Percentiles rank a stretch among this genome's conserved stretches.
phyloP scores from a whole-genome alignment of 352 stramenopile genomes.

The Globisporangium sylvaticum region DNA sequence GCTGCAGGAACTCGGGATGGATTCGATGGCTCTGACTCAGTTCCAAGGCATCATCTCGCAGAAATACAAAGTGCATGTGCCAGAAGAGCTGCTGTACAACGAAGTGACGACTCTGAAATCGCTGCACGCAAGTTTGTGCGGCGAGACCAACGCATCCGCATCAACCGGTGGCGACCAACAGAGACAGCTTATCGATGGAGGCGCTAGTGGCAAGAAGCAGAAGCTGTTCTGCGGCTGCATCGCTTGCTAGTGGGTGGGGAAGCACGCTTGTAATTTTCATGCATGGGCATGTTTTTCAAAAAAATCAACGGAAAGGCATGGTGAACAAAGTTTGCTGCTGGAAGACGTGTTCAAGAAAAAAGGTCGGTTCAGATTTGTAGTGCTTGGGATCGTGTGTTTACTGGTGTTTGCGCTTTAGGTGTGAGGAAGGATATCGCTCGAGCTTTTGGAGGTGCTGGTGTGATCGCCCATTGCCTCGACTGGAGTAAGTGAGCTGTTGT shows the following conservation, averaged over 20 bases:
- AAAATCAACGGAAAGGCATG: not conserved
- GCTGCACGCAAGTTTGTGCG: constrained; percentile 70
- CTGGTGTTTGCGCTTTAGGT: not conserved
- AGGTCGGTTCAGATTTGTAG: not conserved
- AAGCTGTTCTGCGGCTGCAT: constrained; percentile 78
- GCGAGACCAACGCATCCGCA: constrained; percentile 23
- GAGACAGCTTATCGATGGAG: constrained; percentile 20
- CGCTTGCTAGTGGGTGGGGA: constrained; percentile 35
- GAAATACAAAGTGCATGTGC: constrained; percentile 88
- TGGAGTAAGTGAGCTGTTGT: not conserved
- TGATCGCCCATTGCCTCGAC: not conserved
- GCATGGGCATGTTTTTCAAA: not conserved
- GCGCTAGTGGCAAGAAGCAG: constrained; percentile 25
- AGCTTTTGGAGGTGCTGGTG: not conserved
- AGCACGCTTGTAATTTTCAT: not conserved
- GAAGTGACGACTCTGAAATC: constrained; percentile 84
- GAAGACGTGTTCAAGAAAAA: not conserved
- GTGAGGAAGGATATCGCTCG: not conserved
- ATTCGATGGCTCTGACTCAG: constrained; percentile 93
- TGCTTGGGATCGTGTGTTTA: not conserved
- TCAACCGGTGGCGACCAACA: constrained; percentile 17
- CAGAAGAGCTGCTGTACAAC: constrained; percentile 91
- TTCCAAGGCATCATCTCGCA: constrained; percentile 92
- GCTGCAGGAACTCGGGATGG: constrained; percentile 84
- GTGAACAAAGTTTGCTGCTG: not conserved